Conservation (phyloP, 139 green algal genomes). For the Coccomyxa sp. region DNA sequence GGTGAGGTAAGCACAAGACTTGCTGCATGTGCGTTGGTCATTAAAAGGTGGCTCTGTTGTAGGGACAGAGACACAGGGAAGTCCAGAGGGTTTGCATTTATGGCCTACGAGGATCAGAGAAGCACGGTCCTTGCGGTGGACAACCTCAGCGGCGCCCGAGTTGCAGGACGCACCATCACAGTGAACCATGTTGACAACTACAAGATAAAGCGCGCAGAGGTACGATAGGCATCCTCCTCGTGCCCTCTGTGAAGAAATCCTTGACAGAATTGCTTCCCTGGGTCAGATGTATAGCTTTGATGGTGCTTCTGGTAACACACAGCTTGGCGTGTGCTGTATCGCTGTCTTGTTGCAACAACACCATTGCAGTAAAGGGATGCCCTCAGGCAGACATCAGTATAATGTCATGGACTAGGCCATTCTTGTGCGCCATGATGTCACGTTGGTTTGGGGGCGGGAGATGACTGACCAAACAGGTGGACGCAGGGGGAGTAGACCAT, state of each 20-base stretch:
- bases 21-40: too few relatives aligned
- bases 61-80: conserved; percentile 44
- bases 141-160: conserved; percentile 89
- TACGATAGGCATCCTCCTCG: too few relatives aligned
- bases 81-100: conserved; percentile 84
- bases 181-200: conserved; percentile 99
- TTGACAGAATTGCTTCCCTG: too few relatives aligned
- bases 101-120: conserved; percentile 98
- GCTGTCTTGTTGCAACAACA: too few relatives aligned
- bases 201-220: conserved; percentile 78
- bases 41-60: too few relatives aligned
- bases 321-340: too few relatives aligned
- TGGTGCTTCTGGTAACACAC: too few relatives aligned
- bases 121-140: conserved; percentile 95
- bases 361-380: too few relatives aligned
- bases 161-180: conserved; percentile 73
- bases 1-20: too few relatives aligned
- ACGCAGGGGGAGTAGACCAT: neutral
- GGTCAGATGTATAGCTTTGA: too few relatives aligned
- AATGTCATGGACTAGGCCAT: neutral
- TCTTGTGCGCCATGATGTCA: neutral
- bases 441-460: neutral
- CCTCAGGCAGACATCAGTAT: neutral
- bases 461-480: neutral
- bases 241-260: too few relatives aligned